Percentiles rank a stretch among this genome's conserved stretches.
phyloP scores from a whole-genome alignment of 2,329 filamentous ascomycete species.

The Cryphonectria nitschkei region DNA sequence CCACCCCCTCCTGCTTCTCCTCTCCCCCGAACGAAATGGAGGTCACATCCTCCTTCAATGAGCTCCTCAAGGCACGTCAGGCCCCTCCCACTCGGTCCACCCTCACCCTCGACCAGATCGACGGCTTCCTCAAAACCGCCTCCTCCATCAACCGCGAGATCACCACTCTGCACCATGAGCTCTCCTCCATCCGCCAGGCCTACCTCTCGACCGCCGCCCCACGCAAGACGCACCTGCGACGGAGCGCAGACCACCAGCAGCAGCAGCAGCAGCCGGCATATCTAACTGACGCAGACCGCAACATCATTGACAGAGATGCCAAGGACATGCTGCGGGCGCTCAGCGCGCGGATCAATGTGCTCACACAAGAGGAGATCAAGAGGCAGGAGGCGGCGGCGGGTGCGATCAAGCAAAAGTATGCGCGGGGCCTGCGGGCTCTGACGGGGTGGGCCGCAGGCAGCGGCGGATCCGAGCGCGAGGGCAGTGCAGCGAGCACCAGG shows the following conservation, averaged over 20 bases:
- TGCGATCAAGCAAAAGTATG: slow-evolving; percentile 72
- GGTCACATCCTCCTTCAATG: slow-evolving; percentile 70
- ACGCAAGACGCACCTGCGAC: slow-evolving; percentile 56
- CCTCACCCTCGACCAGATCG: slow-evolving; percentile 60
- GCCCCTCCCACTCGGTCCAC: slow-evolving; percentile 50
- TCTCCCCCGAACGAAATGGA: slow-evolving; percentile 48
- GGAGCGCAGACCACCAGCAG: slow-evolving; percentile 38
- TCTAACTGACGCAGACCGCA: slow-evolving; percentile 80
- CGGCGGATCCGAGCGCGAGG: slow-evolving; percentile 49
- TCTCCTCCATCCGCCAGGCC: slow-evolving; percentile 81
- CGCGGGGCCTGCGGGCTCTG: slow-evolving; percentile 64
- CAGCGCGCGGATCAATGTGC: slow-evolving; percentile 76
- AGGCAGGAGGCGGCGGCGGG: slow-evolving; percentile 75
- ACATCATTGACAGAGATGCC: slow-evolving; percentile 84
- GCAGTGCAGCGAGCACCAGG: slow-evolving; percentile 49
- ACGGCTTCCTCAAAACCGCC: slow-evolving; percentile 91
- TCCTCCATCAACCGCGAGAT: slow-evolving; percentile 92
- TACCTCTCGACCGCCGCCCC: slow-evolving; percentile 84
- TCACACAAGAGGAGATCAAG: slow-evolving; percentile 81
- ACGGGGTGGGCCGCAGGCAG: slow-evolving; percentile 69
- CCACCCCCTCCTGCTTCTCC: too few relatives aligned
- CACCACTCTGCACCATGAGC: slow-evolving; percentile 74
- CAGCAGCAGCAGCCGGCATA: slow-evolving; percentile 48
- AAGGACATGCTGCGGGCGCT: slow-evolving; percentile 85
- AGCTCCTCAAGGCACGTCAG: slow-evolving; percentile 65